A percentile compares a stretch with the other conserved stretches of the same genome.
These are phyloP conservation scores for Thielaviopsis euricoi DNA, from an alignment of 2,329 filamentous ascomycete species.

Conservation along the genomic window DNA sequence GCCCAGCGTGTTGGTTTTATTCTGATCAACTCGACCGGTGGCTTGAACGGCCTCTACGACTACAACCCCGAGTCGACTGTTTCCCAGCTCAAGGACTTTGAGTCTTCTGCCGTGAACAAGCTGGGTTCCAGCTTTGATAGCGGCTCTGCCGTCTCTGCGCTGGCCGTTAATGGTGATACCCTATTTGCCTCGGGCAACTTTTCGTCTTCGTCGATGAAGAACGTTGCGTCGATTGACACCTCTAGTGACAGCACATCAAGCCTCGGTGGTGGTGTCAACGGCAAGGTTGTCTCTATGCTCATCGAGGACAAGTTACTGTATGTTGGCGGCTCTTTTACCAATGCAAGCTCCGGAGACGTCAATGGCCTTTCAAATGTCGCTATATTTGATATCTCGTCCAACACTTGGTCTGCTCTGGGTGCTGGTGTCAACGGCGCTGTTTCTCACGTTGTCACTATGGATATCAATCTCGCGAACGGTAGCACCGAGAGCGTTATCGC, in stretches of 20 bases:
- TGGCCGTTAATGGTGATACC: conserved; percentile 47
- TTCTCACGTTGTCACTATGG: conserved; percentile 54
- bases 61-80: conserved; percentile 47
- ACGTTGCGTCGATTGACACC: conserved; percentile 60
- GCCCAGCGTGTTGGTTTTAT: conserved; percentile 74
- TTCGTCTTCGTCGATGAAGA: conserved; percentile 46
- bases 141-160: conserved; percentile 50
- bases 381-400: conserved; percentile 50
- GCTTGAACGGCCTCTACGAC: conserved; percentile 80
- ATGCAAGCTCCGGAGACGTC: conserved; percentile 44
- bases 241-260: conserved; percentile 44
- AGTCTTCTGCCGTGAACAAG: conserved; percentile 57
- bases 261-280: conserved; percentile 61
- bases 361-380: conserved; percentile 61
- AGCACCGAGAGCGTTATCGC: conserved; percentile 58
- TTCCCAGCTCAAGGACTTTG: conserved; percentile 41
- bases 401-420: conserved; percentile 64
- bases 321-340: conserved; percentile 71
- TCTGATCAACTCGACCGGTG: conserved; percentile 55
- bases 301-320: conserved; percentile 52
- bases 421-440: conserved; percentile 75
- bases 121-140: conserved; percentile 54
- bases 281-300: conserved; percentile 56
- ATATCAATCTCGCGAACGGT: conserved; percentile 57
- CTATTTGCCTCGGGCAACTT: conserved; percentile 79